Base-by-base conservation (phyloP, 768 basidiomycete species). In the Leccinum olivaceopallidum region DNA sequence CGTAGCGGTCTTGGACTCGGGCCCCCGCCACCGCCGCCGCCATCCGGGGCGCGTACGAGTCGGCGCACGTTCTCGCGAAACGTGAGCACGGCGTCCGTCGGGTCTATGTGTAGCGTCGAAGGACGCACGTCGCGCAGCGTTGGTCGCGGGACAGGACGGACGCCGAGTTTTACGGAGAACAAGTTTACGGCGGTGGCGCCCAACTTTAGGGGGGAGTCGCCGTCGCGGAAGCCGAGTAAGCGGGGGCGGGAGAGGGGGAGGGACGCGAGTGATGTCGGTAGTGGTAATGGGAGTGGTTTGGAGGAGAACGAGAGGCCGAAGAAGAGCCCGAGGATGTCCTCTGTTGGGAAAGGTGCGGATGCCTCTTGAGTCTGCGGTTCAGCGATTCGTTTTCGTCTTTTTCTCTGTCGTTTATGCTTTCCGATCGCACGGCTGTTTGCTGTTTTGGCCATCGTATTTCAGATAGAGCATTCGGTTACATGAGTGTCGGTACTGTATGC, bases 131-230 rank as follows among this genome's bases (percentile, higher is more conserved):
- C 39, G 39, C 39, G 39, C 39, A 42, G 39, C 18, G 39, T 42
- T 9, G 39, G 39, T 2, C 60, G 77, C 65, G 2, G 65, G 67
- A 24, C 58, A 61, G 66, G 42, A 2, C 65, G 53, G 72, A 77
- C 65, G 57, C 69, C 66, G 56, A 75, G 60, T 63, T 75, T 65
- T 54, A 72, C 62, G 2, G 63, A 80, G 55, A 85, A 83, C 60
- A 69, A 69, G 53, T 85, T 85, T 34, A 83, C 78, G 34, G 78
- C 80, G 0, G 81, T 85, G 6, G 67, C 79, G 1, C 69, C 72
- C 14, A 64, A 69, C 30, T 82, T 69, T 49, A 60, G 74, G n/a
- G 64, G 64, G 0, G 65, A 64, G 58, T 73, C 72, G 18, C 72
- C 72, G 20, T 53, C 73, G n/a, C 66, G 73, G 3, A 73, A 60